Conservation (phyloP, 2,329 filamentous ascomycete genomes). For the Diaporthe vaccinii region DNA sequence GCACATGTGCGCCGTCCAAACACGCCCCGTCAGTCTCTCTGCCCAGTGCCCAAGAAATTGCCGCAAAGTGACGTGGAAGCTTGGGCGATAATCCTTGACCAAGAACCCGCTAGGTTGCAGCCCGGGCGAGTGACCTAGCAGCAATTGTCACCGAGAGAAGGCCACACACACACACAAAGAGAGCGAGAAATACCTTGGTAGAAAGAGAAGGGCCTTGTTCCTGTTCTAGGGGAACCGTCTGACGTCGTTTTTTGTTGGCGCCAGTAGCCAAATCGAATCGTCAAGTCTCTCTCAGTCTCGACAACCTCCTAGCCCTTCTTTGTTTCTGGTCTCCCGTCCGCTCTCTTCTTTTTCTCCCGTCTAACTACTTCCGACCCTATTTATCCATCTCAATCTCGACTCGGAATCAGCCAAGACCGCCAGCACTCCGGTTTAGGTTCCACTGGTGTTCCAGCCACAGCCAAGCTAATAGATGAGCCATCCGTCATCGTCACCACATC, state of each 20-base stretch:
- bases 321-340: background rate
- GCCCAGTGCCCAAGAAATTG: constrained; percentile 14
- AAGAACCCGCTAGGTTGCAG: background rate
- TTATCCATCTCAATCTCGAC: constrained; percentile 23
- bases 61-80: constrained; percentile 32
- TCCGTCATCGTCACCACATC: constrained; percentile 36
- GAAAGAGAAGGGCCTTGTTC: background rate
- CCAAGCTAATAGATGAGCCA: constrained; percentile 25
- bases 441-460: constrained; percentile 37
- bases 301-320: background rate
- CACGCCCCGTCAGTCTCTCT: background rate
- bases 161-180: background rate
- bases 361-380: background rate
- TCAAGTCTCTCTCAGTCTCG: background rate
- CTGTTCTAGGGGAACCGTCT: background rate
- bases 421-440: constrained; percentile 32
- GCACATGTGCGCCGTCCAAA: constrained; percentile 13
- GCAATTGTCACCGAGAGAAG: background rate
- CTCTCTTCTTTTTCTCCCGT: background rate
- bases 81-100: constrained; percentile 2
- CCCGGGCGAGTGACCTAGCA: constrained; percentile 2
- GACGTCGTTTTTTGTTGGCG: constrained; percentile 1
- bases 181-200: no score
- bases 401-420: constrained; percentile 22
- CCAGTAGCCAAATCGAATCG: background rate